These are phyloP conservation scores for Arachis hypogaea DNA, from an alignment of 306 rosid species.

Conservation along the genomic window DNA sequence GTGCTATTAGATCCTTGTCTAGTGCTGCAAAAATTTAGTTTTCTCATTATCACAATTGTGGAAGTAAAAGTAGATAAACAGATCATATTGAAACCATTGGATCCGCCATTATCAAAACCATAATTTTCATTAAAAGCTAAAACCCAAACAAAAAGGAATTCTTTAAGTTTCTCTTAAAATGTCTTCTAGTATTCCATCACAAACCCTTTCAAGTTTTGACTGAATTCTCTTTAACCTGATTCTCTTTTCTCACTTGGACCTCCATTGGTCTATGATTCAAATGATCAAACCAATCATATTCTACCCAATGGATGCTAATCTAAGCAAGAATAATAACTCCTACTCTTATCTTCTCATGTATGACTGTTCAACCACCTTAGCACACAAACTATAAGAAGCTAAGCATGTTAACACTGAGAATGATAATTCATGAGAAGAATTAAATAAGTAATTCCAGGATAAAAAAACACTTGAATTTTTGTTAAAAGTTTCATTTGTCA, in stretches of 20 bases:
- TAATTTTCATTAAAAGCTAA: not conserved
- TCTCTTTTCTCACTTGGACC: not conserved
- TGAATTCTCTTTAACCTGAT: not conserved
- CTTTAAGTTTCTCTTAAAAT: not conserved
- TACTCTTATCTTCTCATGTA: conserved; percentile 10
- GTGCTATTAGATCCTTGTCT: not conserved
- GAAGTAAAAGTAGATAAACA: not conserved
- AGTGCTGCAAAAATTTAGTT: conserved; percentile 4
- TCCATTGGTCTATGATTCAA: not conserved
- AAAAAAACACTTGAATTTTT: not conserved
- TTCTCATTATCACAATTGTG: not conserved
- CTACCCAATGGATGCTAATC: not conserved
- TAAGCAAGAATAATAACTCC: not conserved
- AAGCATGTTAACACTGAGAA: conserved; percentile 5
- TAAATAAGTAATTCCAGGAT: conserved; percentile 14
- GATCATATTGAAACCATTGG: not conserved
- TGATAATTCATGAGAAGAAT: conserved; percentile 7
- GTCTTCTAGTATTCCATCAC: not conserved
- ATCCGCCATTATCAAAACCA: conserved; percentile 6
- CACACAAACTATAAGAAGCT: conserved; percentile 4
- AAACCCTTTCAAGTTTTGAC: not conserved
- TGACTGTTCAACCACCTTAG: not conserved
- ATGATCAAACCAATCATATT: conserved; percentile 8
- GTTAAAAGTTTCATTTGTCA: conserved; percentile 19
- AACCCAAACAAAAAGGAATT: conserved; percentile 7